A percentile compares a stretch with the other conserved stretches of the same genome.
Evolutionary conservation across 2,329 filamentous ascomycete species (phyloP).

Genomic region (Penicillium corylophilum): DNA sequence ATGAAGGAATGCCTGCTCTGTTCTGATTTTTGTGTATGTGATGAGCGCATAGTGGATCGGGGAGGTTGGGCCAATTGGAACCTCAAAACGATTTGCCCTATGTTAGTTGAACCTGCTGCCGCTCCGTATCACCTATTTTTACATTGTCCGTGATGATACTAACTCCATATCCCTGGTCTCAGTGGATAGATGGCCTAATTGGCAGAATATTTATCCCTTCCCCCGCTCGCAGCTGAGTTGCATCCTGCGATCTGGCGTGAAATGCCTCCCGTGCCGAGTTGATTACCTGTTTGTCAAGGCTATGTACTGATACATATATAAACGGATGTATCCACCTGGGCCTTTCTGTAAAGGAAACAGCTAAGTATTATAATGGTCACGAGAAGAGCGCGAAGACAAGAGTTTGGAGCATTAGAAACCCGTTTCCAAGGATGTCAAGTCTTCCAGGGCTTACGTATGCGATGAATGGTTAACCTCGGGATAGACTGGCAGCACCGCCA

Average conservation of each 20-base stretch:
- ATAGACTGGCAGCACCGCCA: background rate
- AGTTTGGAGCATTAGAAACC: too few relatives aligned
- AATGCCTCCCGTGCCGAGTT: too few relatives aligned
- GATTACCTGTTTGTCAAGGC: too few relatives aligned
- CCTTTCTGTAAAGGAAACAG: too few relatives aligned
- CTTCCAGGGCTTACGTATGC: too few relatives aligned
- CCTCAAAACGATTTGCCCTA: background rate
- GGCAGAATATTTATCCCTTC: background rate
- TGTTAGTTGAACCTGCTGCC: background rate
- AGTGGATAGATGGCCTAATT: background rate
- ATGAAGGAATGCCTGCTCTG: background rate
- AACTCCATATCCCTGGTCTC: too few relatives aligned
- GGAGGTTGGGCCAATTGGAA: constrained; percentile 5
- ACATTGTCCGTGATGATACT: background rate
- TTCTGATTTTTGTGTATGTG: background rate
- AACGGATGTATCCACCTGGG: too few relatives aligned
- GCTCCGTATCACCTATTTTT: background rate
- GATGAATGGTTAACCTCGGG: background rate
- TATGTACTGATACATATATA: too few relatives aligned
- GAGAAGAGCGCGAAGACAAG: too few relatives aligned
- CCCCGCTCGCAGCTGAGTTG: background rate
- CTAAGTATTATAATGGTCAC: too few relatives aligned
- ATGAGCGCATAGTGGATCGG: constrained; percentile 9
- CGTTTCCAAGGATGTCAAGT: too few relatives aligned
- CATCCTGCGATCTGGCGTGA: background rate